These are phyloP conservation scores for Epichloe amarillans DNA, from an alignment of 2,329 filamentous ascomycete genomes.

Conservation along the genomic window DNA sequence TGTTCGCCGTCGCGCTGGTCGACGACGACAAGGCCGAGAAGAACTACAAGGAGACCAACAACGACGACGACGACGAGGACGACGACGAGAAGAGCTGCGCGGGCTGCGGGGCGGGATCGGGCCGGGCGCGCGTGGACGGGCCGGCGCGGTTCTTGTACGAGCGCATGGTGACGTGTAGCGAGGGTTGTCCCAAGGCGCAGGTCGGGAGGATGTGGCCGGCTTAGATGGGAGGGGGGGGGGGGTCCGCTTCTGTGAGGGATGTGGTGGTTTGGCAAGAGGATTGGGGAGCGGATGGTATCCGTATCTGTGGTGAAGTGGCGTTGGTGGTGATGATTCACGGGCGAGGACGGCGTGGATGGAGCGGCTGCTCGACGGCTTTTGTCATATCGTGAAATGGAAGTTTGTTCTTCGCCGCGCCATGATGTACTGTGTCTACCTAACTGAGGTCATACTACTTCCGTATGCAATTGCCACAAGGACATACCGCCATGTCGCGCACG, in stretches of 20 bases:
- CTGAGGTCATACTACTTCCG: too few species aligned
- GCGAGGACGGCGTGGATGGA: too few species aligned
- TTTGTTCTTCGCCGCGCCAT: too few species aligned
- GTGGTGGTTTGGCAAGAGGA: too few species aligned
- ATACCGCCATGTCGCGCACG: too few species aligned
- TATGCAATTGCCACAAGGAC: too few species aligned
- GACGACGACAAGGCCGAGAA: slow-evolving; percentile 4
- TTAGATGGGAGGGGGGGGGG: neutral
- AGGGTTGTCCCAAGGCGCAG: slow-evolving; percentile 1
- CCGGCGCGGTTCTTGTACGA: slow-evolving; percentile 3
- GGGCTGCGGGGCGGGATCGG: slow-evolving; percentile 2
- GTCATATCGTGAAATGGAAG: too few species aligned
- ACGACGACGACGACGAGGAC: slow-evolving; percentile 1
- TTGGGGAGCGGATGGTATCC: too few species aligned
- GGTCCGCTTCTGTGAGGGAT: neutral
- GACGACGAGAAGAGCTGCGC: slow-evolving; percentile 1
- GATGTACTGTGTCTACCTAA: too few species aligned
- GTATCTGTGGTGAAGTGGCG: too few species aligned
- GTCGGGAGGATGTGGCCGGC: slow-evolving; percentile 5
- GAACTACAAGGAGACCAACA: slow-evolving; percentile 4
- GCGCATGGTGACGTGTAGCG: slow-evolving; percentile 3
- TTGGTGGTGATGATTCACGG: too few species aligned
- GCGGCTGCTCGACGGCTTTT: too few species aligned
- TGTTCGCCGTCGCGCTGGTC: slow-evolving; percentile 7
- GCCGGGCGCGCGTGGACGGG: neutral